Percentiles rank a stretch among this genome's conserved stretches.
Conservation (phyloP, 2,329 filamentous ascomycete genomes). For the Coniochaeta sp. region DNA sequence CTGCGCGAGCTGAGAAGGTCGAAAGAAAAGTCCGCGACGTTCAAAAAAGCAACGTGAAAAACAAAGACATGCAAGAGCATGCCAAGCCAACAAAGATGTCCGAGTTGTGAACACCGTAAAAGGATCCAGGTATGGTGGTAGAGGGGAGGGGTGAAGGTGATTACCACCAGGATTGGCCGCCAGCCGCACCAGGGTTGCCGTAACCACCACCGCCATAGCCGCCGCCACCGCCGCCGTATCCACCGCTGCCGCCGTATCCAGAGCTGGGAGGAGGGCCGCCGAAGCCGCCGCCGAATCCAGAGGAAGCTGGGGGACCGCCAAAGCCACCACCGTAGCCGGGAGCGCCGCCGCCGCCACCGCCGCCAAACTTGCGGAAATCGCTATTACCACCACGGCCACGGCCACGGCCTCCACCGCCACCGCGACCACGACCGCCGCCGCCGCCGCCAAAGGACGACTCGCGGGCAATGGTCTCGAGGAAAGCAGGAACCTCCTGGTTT, state of each 20-base stretch:
- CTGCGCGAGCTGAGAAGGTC: conserved; percentile 11
- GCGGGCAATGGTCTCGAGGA: conserved; percentile 95
- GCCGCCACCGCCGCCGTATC: conserved; percentile 27
- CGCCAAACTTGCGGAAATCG: conserved; percentile 80
- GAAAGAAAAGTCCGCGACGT: conserved; percentile 15
- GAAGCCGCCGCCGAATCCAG: conserved; percentile 33
- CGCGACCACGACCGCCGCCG: conserved; percentile 51
- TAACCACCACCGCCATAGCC: conserved; percentile 50
- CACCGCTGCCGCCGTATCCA: conserved; percentile 27
- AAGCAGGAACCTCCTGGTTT: conserved; percentile 89
- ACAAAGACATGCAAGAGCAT: neutral
- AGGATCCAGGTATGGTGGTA: conserved; percentile 12
- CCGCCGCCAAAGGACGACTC: conserved; percentile 81
- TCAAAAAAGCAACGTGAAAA: conserved; percentile 13
- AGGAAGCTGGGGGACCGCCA: conserved; percentile 29
- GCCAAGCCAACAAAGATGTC: neutral
- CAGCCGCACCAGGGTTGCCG: conserved; percentile 60
- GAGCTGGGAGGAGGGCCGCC: conserved; percentile 29
- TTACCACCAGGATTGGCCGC: conserved; percentile 65
- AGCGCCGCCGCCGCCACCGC: conserved; percentile 42
- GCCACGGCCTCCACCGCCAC: conserved; percentile 57
- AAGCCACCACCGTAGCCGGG: conserved; percentile 35
- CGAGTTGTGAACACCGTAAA: conserved; percentile 8
- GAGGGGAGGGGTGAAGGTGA: no score
- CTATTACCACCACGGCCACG: conserved; percentile 67